phyloP scores from a whole-genome alignment of 176 grass and related monocot genomes.

The Oryza coarctata region DNA sequence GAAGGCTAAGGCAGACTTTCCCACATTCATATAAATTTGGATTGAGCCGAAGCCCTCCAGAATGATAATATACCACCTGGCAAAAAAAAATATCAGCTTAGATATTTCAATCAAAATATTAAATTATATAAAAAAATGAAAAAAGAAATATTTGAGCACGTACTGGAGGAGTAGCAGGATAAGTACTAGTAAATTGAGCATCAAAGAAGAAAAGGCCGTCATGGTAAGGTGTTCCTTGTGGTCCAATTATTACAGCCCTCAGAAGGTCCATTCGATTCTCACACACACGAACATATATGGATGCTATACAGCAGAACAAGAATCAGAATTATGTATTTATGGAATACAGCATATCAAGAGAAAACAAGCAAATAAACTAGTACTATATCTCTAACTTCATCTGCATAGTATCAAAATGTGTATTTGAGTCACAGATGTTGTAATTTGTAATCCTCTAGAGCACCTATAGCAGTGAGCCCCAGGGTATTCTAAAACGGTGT shows the following conservation, averaged over 20 bases:
- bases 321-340: neutral
- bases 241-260: conserved; percentile 79
- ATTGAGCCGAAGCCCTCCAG: conserved; percentile 78
- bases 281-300: conserved; percentile 74
- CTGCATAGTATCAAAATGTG: neutral
- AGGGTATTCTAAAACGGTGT: neutral
- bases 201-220: conserved; percentile 98
- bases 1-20: conserved; percentile 88
- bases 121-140: neutral
- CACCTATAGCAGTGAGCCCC: neutral
- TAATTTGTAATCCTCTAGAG: neutral
- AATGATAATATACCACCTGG: conserved; percentile 73
- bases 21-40: conserved; percentile 86
- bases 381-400: conserved; percentile 20
- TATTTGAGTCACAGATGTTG: neutral
- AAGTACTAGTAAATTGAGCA: conserved; percentile 61
- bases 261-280: conserved; percentile 92
- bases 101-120: conserved; percentile 25
- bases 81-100: conserved; percentile 16
- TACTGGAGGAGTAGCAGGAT: conserved; percentile 77
- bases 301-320: conserved; percentile 42
- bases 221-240: conserved; percentile 89
- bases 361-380: neutral
- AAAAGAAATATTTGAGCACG: conserved; percentile 15
- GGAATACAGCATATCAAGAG: neutral